Conservation (phyloP, 495 filamentous ascomycete species). For the Baudoinia panamericana region DNA sequence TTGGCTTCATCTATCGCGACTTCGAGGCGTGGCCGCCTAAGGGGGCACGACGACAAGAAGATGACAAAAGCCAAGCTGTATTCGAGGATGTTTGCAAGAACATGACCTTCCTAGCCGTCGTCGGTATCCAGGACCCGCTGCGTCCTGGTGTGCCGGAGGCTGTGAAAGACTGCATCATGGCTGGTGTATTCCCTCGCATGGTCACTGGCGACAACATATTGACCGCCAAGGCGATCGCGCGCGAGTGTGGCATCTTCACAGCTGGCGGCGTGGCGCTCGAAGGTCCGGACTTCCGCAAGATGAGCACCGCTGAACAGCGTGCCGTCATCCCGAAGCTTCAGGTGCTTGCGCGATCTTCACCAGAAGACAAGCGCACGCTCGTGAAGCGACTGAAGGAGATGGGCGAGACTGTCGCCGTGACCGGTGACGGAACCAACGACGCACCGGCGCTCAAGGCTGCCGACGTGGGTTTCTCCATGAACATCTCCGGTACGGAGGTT, state of each 20-base stretch:
- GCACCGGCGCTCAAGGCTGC: slow-evolving; percentile 76
- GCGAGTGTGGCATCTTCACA: slow-evolving; percentile 71
- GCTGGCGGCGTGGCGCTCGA: slow-evolving; percentile 68
- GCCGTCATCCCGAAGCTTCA: slow-evolving; percentile 60
- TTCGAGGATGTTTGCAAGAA: slow-evolving; percentile 69
- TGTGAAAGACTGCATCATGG: slow-evolving; percentile 58
- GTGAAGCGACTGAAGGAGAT: slow-evolving; percentile 70
- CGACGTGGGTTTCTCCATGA: slow-evolving; percentile 89
- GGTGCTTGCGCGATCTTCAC: slow-evolving; percentile 74
- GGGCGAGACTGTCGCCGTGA: slow-evolving; percentile 85
- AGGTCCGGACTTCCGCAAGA: slow-evolving; percentile 62
- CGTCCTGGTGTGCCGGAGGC: slow-evolving; percentile 59
- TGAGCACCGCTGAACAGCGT: slow-evolving; percentile 54
- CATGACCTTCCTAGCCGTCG: slow-evolving; percentile 49
- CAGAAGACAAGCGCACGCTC: slow-evolving; percentile 70
- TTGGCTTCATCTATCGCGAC: slow-evolving; percentile 75
- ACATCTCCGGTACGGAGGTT: slow-evolving; percentile 78
- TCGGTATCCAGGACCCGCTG: slow-evolving; percentile 57
- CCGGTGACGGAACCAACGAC: slow-evolving; percentile 88
- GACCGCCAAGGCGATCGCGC: slow-evolving; percentile 76
- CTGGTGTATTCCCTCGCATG: slow-evolving; percentile 80
- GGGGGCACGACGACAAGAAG: slow-evolving; percentile 49
- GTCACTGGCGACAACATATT: slow-evolving; percentile 79
- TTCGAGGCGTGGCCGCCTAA: slow-evolving; percentile 78
- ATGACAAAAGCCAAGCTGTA: slow-evolving; percentile 53